Conservation (phyloP, 495 filamentous ascomycete species). For the Hyaloscypha bicolor region DNA sequence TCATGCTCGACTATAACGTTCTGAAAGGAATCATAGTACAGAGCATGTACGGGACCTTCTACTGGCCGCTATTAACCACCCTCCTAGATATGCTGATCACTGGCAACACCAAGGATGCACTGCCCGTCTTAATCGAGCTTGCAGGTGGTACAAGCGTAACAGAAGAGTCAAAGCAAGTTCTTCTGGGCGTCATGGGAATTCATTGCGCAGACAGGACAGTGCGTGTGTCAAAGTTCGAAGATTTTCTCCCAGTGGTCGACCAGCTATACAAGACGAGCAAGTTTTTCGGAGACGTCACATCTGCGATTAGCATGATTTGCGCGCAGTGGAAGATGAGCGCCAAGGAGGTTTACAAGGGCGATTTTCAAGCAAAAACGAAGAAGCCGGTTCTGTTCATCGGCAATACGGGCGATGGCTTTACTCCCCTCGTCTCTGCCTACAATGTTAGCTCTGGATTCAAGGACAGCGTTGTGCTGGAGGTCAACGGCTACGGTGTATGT, state of each 20-base stretch:
- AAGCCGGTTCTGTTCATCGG: slow-evolving; percentile 48
- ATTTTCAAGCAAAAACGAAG: slow-evolving; percentile 46
- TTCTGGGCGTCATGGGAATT: slow-evolving; percentile 25
- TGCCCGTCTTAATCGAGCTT: not conserved
- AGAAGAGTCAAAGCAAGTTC: not conserved
- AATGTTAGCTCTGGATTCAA: slow-evolving; percentile 53
- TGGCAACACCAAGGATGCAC: slow-evolving; percentile 13
- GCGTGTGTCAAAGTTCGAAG: slow-evolving; percentile 29
- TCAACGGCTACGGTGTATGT: slow-evolving; percentile 59
- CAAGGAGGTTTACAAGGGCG: slow-evolving; percentile 44
- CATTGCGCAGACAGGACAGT: slow-evolving; percentile 33
- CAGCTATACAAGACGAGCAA: slow-evolving; percentile 26
- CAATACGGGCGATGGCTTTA: slow-evolving; percentile 45
- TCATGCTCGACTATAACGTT: slow-evolving; percentile 33
- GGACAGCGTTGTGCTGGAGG: slow-evolving; percentile 53
- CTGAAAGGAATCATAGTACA: slow-evolving; percentile 31
- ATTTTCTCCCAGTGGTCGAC: slow-evolving; percentile 32
- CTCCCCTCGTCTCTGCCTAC: slow-evolving; percentile 47
- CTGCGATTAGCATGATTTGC: slow-evolving; percentile 35
- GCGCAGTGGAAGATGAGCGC: slow-evolving; percentile 47
- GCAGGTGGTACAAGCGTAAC: not conserved
- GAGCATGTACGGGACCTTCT: slow-evolving; percentile 30
- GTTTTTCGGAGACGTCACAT: slow-evolving; percentile 26
- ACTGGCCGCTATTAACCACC: slow-evolving; percentile 32
- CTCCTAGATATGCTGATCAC: slow-evolving; percentile 33